Percentiles rank a stretch among this genome's conserved stretches.
These are phyloP conservation scores for Purpureocillium lavendulum DNA, from an alignment of 2,329 filamentous ascomycete genomes.

Conservation along the genomic window DNA sequence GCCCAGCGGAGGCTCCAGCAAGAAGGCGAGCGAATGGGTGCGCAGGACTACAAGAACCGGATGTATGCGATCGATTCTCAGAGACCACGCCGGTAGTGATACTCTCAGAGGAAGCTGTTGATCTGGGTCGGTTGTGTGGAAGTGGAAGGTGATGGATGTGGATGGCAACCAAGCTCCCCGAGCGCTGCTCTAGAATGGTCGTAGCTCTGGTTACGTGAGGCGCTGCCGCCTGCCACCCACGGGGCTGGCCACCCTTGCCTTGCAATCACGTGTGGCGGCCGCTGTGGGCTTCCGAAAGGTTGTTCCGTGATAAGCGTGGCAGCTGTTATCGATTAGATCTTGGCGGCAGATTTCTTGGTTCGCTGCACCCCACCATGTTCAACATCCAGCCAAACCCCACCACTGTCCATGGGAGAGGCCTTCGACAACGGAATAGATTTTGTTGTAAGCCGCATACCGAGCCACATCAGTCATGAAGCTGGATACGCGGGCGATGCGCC, in stretches of 20 bases:
- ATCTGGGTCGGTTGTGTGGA: conserved; percentile 3
- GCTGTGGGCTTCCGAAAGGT: conserved; percentile 4
- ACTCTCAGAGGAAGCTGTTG: neutral
- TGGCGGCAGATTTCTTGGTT: conserved; percentile 17
- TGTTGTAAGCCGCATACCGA: too few relatives aligned
- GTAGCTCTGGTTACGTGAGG: conserved; percentile 37
- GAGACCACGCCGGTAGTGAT: too few relatives aligned
- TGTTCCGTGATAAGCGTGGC: conserved; percentile 7
- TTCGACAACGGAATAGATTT: too few relatives aligned
- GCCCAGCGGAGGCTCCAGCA: conserved; percentile 16
- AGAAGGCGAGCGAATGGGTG: conserved; percentile 5
- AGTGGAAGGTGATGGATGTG: conserved; percentile 29
- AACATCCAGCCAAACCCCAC: conserved; percentile 16
- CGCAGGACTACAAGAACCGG: neutral
- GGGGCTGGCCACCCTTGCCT: conserved; percentile 17
- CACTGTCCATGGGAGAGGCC: too few relatives aligned
- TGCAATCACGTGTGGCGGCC: conserved; percentile 20
- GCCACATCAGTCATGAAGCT: conserved; percentile 64
- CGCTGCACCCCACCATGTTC: conserved; percentile 13
- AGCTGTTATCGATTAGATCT: conserved; percentile 22
- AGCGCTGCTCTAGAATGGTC: conserved; percentile 4
- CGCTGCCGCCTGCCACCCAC: conserved; percentile 29
- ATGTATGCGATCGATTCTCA: too few relatives aligned
- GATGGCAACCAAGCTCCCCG: conserved; percentile 25
- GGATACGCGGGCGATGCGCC: conserved; percentile 87